Evolutionary conservation across 1,284 basidiomycete species (phyloP), one percentile per base, ranked within the genome.

Genomic region (Fomitopsis pinicola): DNA sequence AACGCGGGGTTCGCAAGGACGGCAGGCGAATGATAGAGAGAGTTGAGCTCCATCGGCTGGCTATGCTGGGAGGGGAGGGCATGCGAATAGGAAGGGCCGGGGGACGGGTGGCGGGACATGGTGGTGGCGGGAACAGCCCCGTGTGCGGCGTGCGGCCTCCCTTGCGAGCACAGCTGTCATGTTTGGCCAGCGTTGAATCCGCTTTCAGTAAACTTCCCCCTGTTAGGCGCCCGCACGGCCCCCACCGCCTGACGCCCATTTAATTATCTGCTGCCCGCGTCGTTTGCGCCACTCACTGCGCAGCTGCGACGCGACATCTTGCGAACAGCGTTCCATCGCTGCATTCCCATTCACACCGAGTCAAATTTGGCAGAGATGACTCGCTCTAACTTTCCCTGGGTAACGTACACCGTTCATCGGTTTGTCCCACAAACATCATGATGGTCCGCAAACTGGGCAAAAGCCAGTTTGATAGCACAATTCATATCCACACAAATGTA

Each of bases 31-130:
- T 58, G 63, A 60, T 63, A 64, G 62, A 59, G 57, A 58, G 62
- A 65, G 59, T 59, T 59, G 60, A 55, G 52, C 33, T 54, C 52
- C 33, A 54, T 54, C 36, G 40, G 52, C 35, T 54, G 52, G 52
- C n/a, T 22, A 40, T 36, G 57, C 48, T 59, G 50, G 58, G 44
- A 55, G 44, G 55, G 61, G 26, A 48, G 46, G 26, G 28, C 48
- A 33, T 50, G 48, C 45, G 52, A 48, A 56, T 45, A 63, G 56
- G 65, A 69, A 56, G 70, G 73, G 57, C 63, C 67, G 57, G 75
- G 75, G 44, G 75, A 72, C n/a, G 70, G 73, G 28, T 75, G 75
- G 59, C 72, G 73, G 58, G 74, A 73, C 75, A 76, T 76, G 71
- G 65, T 68, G 69, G 68, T 56, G 57, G 63, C 57, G 62, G 58